These are phyloP conservation scores for Calonectria crousiana DNA, from an alignment of 2,329 filamentous ascomycete species.

Conservation along the genomic window DNA sequence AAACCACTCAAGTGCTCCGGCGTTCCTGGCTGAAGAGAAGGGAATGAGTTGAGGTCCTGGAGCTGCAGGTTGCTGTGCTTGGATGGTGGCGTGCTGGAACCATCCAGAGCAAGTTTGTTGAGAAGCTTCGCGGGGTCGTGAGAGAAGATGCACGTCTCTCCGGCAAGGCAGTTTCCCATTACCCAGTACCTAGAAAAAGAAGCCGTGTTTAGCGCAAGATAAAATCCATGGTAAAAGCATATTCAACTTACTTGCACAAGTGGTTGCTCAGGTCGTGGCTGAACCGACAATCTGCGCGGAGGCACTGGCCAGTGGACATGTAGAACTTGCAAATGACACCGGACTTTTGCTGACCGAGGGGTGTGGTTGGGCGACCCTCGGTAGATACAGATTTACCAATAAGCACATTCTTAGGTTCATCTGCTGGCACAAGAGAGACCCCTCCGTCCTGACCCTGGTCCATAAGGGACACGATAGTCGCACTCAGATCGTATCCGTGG, in stretches of 20 bases:
- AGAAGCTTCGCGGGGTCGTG: conserved; percentile 92
- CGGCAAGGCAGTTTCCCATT: conserved; percentile 93
- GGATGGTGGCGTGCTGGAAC: conserved; percentile 72
- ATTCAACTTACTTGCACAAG: conserved; percentile 88
- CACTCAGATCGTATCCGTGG: conserved; percentile 93
- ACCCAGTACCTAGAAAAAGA: conserved; percentile 82
- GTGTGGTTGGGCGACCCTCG: conserved; percentile 80
- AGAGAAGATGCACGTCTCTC: conserved; percentile 95
- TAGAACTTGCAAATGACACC: conserved; percentile 98
- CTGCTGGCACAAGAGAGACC: conserved; percentile 53
- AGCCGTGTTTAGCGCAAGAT: conserved; percentile 23
- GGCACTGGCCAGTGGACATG: conserved; percentile 93
- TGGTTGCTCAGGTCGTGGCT: conserved; percentile 96
- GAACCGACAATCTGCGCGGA: conserved; percentile 95
- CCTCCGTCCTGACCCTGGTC: conserved; percentile 67
- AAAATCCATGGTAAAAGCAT: conserved; percentile 5
- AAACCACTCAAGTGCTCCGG: conserved; percentile 70
- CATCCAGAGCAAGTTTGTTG: conserved; percentile 82
- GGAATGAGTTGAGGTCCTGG: conserved; percentile 88
- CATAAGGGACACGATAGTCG: conserved; percentile 91
- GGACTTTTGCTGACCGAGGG: conserved; percentile 81
- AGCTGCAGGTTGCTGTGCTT: conserved; percentile 80
- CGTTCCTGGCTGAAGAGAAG: conserved; percentile 73
- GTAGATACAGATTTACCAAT: conserved; percentile 92
- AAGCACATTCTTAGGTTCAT: conserved; percentile 76